Base-by-base conservation (phyloP, 495 filamentous ascomycete genomes). In the Neurospora terricola region DNA sequence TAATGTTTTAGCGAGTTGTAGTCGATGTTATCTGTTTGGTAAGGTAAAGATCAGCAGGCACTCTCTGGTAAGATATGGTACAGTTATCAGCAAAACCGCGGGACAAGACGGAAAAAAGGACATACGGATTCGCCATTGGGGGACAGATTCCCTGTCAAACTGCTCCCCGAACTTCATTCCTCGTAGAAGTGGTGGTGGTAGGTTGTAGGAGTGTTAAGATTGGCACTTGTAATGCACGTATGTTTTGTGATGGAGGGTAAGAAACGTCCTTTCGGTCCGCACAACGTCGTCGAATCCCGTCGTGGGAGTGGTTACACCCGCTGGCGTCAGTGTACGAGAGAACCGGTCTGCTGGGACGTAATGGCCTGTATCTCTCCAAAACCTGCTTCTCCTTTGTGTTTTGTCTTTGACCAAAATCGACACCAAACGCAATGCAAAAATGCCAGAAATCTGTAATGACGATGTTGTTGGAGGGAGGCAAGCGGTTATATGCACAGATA, bases 51-150 rank as follows among this genome's bases (percentile, higher is more conserved):
- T 66, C 54, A 66, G 54, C 54, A 66, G 45, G 45, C 45, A 54
- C 21, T 12, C 45, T 12, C 18, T 18, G 23, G 23, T 16, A 34
- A 66, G 14, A 14, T 34, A 34, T 36, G 54, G 54, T 34, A 66
- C 54, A 34, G 43, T 23, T n/a, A 23, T 48, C 43, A 45, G 42
- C 48, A 54, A 21, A 54, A 10, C 43, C 21, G 45, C 16, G 23
- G 37, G 16, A 34, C 21, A 14, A 21, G 36, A 54, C 30, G 40
- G 36, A 6, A 21, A 48, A 69, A 5, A 21, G 40, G 90, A 85
- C 81, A 87, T 86, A 83, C 90, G 84, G 86, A 96, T 90, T 78
- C 95, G 89, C 94, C 94, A 97, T 81, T 94, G 93, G 0, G 94
- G 94, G 37, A 93, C 90, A 37, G 80, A 83, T 76, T 96, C 92